A percentile compares a stretch with the other conserved stretches of the same genome.
These are phyloP conservation scores for Rhamnella rubrinervis DNA, from an alignment of 331 rosid genomes.

Conservation along the genomic window DNA sequence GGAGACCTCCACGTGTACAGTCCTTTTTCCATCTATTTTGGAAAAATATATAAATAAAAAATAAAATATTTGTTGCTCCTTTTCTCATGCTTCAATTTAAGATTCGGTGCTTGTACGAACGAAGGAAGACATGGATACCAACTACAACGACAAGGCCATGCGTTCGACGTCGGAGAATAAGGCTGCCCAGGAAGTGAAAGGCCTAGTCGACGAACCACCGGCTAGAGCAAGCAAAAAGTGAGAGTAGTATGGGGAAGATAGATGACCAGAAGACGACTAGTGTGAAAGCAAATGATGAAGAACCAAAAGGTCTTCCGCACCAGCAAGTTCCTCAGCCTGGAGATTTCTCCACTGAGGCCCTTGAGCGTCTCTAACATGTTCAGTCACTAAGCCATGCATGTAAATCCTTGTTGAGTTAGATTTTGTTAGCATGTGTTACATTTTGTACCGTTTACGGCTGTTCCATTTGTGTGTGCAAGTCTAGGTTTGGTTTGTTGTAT, in stretches of 20 bases:
- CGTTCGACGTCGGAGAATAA: neutral
- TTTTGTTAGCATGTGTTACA: too few species aligned
- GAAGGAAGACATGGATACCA: neutral
- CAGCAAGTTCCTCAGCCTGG: conserved; percentile 38
- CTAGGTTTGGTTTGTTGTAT: neutral
- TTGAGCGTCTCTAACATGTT: conserved; percentile 23
- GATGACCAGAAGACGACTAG: neutral
- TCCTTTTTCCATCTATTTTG: too few species aligned
- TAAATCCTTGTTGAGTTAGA: too few species aligned
- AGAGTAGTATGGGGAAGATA: conserved; percentile 7
- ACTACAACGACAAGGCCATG: neutral
- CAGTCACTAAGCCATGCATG: conserved; percentile 6
- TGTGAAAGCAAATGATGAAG: neutral
- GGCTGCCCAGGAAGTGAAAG: conserved; percentile 11
- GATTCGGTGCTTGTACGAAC: too few species aligned
- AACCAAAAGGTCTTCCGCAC: conserved; percentile 37
- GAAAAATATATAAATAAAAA: too few species aligned
- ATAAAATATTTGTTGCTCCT: too few species aligned
- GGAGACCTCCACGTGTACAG: too few species aligned
- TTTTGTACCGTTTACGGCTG: too few species aligned
- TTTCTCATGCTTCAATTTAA: too few species aligned
- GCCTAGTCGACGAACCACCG: conserved; percentile 6
- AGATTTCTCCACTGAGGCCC: conserved; percentile 33
- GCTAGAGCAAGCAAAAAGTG: neutral
- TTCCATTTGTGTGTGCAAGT: too few species aligned